Conservation (phyloP, 345 rosid species). For the Orychophragmus violaceus region DNA sequence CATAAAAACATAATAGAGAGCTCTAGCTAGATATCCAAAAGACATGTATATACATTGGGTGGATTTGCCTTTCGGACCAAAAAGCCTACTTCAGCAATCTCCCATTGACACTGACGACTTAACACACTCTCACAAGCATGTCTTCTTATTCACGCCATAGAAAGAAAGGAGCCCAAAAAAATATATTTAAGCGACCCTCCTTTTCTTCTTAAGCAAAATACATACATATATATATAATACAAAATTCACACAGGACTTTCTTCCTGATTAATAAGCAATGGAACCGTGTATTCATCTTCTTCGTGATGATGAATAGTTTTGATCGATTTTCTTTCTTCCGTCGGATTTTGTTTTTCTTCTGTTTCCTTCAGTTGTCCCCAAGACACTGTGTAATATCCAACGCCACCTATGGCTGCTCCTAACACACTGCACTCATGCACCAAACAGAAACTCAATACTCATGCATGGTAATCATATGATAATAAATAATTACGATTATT, state of each 20-base stretch:
- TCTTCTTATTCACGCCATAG: slow-evolving; percentile 9
- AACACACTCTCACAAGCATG: slow-evolving; percentile 9
- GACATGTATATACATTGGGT: slow-evolving; percentile 14
- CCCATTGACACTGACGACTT: slow-evolving; percentile 12
- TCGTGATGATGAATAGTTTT: slow-evolving; percentile 21
- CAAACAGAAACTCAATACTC: neutral
- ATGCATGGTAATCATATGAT: neutral
- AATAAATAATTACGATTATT: neutral
- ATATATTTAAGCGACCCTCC: slow-evolving; percentile 11
- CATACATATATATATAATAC: neutral
- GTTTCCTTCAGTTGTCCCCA: slow-evolving; percentile 56
- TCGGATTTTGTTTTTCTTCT: slow-evolving; percentile 28
- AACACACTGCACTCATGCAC: slow-evolving; percentile 39
- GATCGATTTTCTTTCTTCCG: slow-evolving; percentile 5
- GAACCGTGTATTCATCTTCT: slow-evolving; percentile 32
- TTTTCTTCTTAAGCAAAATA: neutral
- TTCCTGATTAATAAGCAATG: slow-evolving; percentile 45
- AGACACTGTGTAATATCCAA: slow-evolving; percentile 48
- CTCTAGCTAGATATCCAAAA: slow-evolving; percentile 1
- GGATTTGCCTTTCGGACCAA: slow-evolving; percentile 30
- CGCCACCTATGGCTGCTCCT: slow-evolving; percentile 57
- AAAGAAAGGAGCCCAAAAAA: slow-evolving; percentile 8
- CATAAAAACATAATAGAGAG: neutral
- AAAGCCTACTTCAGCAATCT: slow-evolving; percentile 32
- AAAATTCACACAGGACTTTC: slow-evolving; percentile 27